Percentiles rank a stretch among this genome's conserved stretches.
These are phyloP conservation scores for Vigna nakashimae DNA, from an alignment of 306 rosid genomes.

Conservation along the genomic window DNA sequence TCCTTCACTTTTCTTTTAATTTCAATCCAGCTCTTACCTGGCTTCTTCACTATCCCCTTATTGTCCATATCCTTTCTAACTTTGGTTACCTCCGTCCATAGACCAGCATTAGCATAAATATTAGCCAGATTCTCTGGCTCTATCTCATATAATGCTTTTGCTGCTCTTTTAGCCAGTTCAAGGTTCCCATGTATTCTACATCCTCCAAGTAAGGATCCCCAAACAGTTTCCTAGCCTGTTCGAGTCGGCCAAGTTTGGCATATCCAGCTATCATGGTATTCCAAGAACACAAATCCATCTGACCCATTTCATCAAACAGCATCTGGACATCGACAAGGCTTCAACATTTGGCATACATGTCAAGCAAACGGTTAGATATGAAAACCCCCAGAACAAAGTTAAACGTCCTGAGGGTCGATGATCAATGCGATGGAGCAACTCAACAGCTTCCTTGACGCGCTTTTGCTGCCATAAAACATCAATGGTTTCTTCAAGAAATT, in stretches of 20 bases:
- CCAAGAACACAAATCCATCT: constrained; percentile 24
- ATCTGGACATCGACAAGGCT: neutral
- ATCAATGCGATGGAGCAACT: constrained; percentile 19
- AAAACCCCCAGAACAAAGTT: neutral
- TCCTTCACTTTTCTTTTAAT: constrained; percentile 21
- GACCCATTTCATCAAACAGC: constrained; percentile 1
- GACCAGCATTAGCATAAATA: constrained; percentile 18
- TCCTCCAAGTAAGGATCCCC: constrained; percentile 19
- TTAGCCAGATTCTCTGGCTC: constrained; percentile 20
- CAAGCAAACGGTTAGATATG: constrained; percentile 7
- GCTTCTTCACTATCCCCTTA: constrained; percentile 11
- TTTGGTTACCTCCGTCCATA: constrained; percentile 5
- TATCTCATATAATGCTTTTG: constrained; percentile 9
- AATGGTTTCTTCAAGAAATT: constrained; percentile 7
- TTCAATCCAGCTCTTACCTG: constrained; percentile 29
- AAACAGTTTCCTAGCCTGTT: neutral
- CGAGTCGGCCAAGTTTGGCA: constrained; percentile 10
- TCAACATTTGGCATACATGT: constrained; percentile 16
- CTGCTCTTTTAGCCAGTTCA: constrained; percentile 21
- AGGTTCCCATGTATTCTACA: constrained; percentile 26
- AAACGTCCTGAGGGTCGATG: neutral
- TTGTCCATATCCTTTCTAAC: constrained; percentile 6
- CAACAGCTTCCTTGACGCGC: constrained; percentile 18
- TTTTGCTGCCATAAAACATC: constrained; percentile 9
- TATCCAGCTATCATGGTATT: neutral